A percentile compares a stretch with the other conserved stretches of the same genome.
phyloP scores from a whole-genome alignment of 345 rosid genomes.

The Lepidium didymum region DNA sequence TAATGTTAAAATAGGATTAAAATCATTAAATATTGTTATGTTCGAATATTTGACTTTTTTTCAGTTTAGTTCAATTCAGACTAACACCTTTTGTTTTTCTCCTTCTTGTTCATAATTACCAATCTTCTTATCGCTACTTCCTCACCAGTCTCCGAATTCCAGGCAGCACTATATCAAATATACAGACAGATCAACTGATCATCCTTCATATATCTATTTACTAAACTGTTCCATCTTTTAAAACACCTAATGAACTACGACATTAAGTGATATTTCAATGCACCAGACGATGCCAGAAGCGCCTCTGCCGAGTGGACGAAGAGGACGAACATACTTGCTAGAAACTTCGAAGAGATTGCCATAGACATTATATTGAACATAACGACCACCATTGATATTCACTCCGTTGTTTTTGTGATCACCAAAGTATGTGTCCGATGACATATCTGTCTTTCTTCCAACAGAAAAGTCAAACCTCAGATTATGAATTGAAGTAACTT shows the following conservation, averaged over 20 bases:
- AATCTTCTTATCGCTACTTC: constrained; percentile 95
- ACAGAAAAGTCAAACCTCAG: not conserved
- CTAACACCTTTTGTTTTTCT: not conserved
- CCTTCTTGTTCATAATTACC: constrained; percentile 30
- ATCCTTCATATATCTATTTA: not conserved
- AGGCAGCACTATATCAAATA: constrained; percentile 53
- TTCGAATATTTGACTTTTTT: no score
- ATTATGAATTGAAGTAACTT: not conserved
- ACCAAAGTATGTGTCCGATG: constrained; percentile 36
- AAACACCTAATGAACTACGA: not conserved
- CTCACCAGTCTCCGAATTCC: constrained; percentile 64
- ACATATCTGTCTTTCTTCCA: constrained; percentile 9
- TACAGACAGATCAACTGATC: not conserved
- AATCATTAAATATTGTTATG: no score
- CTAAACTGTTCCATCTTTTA: not conserved
- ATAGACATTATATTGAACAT: constrained; percentile 73
- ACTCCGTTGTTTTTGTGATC: constrained; percentile 33
- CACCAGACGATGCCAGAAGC: constrained; percentile 93
- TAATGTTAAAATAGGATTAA: no score
- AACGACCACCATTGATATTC: constrained; percentile 59
- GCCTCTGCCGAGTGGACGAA: constrained; percentile 88
- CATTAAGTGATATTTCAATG: not conserved
- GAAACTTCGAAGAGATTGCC: constrained; percentile 84
- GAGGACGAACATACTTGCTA: constrained; percentile 73
- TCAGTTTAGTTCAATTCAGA: no score